Evolutionary conservation across 1,139 yeast species (phyloP).

Genomic region (Suzukiozyma palmioleophila): DNA sequence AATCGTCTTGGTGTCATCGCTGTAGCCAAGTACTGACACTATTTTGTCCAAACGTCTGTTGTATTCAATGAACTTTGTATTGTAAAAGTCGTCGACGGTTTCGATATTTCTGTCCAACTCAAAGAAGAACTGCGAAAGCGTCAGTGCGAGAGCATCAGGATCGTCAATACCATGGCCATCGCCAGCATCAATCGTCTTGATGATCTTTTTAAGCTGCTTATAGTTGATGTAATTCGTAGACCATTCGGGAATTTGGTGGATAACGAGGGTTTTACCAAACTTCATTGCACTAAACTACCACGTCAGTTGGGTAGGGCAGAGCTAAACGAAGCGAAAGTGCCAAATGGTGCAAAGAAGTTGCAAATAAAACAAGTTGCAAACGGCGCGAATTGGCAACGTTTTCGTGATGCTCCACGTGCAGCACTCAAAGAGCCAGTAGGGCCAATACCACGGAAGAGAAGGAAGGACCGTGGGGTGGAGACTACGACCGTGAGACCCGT

Average conservation of each 20-base stretch:
- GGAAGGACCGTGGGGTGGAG: too few species aligned
- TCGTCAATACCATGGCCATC: slow-evolving; percentile 27
- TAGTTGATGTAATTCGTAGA: slow-evolving; percentile 75
- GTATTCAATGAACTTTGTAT: slow-evolving; percentile 68
- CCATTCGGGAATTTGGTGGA: slow-evolving; percentile 96
- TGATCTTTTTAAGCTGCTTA: slow-evolving; percentile 75
- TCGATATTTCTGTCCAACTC: slow-evolving; percentile 80
- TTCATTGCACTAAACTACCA: slow-evolving; percentile 45
- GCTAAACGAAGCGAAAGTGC: too few species aligned
- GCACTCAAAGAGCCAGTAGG: too few species aligned
- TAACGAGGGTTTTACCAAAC: slow-evolving; percentile 74
- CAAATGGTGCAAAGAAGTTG: too few species aligned
- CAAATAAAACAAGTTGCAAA: too few species aligned
- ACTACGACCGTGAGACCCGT: too few species aligned
- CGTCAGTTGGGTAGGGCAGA: too few species aligned
- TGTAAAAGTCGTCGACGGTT: slow-evolving; percentile 74
- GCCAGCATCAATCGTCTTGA: slow-evolving; percentile 47
- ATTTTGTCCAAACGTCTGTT: slow-evolving; percentile 60
- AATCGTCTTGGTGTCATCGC: slow-evolving; percentile 17
- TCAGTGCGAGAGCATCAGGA: slow-evolving; percentile 25
- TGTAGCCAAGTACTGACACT: slow-evolving; percentile 27
- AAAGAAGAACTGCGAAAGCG: slow-evolving; percentile 66
- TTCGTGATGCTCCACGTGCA: too few species aligned
- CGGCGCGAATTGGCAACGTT: too few species aligned
- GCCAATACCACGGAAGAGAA: too few species aligned